These are phyloP conservation scores for Dalbergia cochinchinensis DNA, from an alignment of 306 rosid species.

Conservation along the genomic window DNA sequence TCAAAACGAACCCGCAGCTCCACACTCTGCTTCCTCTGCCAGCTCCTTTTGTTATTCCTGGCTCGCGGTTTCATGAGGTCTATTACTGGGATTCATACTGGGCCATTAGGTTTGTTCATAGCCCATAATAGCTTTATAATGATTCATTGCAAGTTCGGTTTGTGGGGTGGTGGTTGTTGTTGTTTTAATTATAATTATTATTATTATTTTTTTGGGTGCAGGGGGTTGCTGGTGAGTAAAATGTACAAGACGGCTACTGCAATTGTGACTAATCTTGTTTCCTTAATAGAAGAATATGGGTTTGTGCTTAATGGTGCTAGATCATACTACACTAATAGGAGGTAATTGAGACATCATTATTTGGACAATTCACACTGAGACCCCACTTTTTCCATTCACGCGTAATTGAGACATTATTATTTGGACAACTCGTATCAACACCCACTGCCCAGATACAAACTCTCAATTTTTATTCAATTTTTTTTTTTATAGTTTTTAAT, in stretches of 20 bases:
- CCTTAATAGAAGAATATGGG: slow-evolving; percentile 73
- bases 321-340: slow-evolving; percentile 84
- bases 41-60: slow-evolving; percentile 63
- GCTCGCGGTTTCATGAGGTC: slow-evolving; percentile 84
- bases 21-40: slow-evolving; percentile 85
- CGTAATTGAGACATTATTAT: too few species aligned
- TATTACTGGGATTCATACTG: slow-evolving; percentile 99
- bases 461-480: too few species aligned
- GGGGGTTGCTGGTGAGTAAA: slow-evolving; percentile 86
- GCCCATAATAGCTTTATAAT: background rate
- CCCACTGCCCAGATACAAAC: too few species aligned
- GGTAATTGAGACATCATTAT: slow-evolving; percentile 48
- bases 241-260: slow-evolving; percentile 81
- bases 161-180: background rate
- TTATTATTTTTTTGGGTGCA: slow-evolving; percentile 47
- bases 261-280: slow-evolving; percentile 75
- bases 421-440: too few species aligned
- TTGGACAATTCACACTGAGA: too few species aligned
- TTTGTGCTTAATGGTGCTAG: slow-evolving; percentile 91
- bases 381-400: background rate
- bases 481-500: too few species aligned
- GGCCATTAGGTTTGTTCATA: slow-evolving; percentile 68
- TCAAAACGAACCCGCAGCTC: slow-evolving; percentile 54
- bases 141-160: too few species aligned
- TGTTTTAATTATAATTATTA: too few species aligned